Evolutionary conservation across 371 early-diverging fungal genomes (phyloP).

Genomic region (Mortierella sp.): DNA sequence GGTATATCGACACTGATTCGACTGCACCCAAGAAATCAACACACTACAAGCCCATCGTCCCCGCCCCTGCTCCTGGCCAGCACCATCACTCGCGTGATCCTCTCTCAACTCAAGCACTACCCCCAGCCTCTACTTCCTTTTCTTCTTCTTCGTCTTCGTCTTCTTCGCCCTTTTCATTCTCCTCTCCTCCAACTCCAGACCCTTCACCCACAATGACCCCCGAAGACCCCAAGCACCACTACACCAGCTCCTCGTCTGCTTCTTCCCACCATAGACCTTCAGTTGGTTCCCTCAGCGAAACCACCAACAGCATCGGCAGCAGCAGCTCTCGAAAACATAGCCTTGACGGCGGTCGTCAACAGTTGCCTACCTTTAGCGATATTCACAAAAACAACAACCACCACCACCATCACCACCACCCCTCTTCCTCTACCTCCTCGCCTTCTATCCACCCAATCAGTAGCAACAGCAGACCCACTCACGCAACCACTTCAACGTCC

Average conservation of each 20-base stretch:
- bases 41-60: slow-evolving; percentile 40
- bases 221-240: slow-evolving; percentile 37
- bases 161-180: slow-evolving; percentile 8
- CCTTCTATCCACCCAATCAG: slow-evolving; percentile 23
- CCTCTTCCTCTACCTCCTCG: slow-evolving; percentile 19
- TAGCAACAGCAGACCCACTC: not conserved
- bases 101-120: not conserved
- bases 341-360: slow-evolving; percentile 9
- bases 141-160: not conserved
- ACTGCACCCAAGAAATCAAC: slow-evolving; percentile 27
- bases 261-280: not conserved
- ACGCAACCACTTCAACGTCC: not conserved
- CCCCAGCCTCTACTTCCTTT: not conserved
- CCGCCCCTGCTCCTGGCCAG: slow-evolving; percentile 20
- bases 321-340: not conserved
- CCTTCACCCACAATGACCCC: slow-evolving; percentile 50
- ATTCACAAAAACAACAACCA: slow-evolving; percentile 19
- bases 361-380: slow-evolving; percentile 34
- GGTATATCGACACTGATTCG: slow-evolving; percentile 20
- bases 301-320: not conserved
- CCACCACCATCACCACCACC: not conserved
- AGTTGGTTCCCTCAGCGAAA: not conserved
- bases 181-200: slow-evolving; percentile 25
- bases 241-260: slow-evolving; percentile 12
- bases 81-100: slow-evolving; percentile 23